Conservation (phyloP, 495 filamentous ascomycete genomes). For the Wilcoxina mikolae region DNA sequence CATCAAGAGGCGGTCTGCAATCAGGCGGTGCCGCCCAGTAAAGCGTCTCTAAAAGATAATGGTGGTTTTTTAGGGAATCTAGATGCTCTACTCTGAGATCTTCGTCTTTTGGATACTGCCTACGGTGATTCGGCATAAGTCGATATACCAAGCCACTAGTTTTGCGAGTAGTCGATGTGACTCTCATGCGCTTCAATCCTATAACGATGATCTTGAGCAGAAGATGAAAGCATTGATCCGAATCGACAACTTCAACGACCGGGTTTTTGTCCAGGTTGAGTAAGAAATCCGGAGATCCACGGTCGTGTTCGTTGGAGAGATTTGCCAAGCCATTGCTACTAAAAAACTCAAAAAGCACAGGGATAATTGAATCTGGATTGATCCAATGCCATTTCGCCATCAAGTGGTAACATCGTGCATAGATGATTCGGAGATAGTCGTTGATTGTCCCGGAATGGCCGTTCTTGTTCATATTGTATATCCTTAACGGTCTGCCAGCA, state of each 20-base stretch:
- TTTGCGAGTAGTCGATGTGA: slow-evolving; percentile 40
- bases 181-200: slow-evolving; percentile 47
- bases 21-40: slow-evolving; percentile 69
- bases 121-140: slow-evolving; percentile 75
- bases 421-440: slow-evolving; percentile 57
- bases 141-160: slow-evolving; percentile 63
- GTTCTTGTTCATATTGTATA: slow-evolving; percentile 46
- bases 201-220: slow-evolving; percentile 70
- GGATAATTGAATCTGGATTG: slow-evolving; percentile 61
- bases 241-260: slow-evolving; percentile 43
- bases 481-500: slow-evolving; percentile 46
- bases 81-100: slow-evolving; percentile 57
- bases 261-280: slow-evolving; percentile 52
- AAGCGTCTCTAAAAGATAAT: slow-evolving; percentile 77
- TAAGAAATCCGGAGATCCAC: slow-evolving; percentile 64
- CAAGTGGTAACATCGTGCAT: slow-evolving; percentile 64
- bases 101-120: slow-evolving; percentile 73
- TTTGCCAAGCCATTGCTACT: slow-evolving; percentile 57
- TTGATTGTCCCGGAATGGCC: slow-evolving; percentile 46
- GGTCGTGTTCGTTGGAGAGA: slow-evolving; percentile 60
- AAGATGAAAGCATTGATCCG: slow-evolving; percentile 86
- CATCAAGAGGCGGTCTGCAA: slow-evolving; percentile 51
- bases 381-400: slow-evolving; percentile 76
- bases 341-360: slow-evolving; percentile 81
- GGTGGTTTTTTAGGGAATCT: slow-evolving; percentile 80